These are phyloP conservation scores for Podosphaera xanthii DNA, from an alignment of 2,329 filamentous ascomycete genomes.

Conservation along the genomic window DNA sequence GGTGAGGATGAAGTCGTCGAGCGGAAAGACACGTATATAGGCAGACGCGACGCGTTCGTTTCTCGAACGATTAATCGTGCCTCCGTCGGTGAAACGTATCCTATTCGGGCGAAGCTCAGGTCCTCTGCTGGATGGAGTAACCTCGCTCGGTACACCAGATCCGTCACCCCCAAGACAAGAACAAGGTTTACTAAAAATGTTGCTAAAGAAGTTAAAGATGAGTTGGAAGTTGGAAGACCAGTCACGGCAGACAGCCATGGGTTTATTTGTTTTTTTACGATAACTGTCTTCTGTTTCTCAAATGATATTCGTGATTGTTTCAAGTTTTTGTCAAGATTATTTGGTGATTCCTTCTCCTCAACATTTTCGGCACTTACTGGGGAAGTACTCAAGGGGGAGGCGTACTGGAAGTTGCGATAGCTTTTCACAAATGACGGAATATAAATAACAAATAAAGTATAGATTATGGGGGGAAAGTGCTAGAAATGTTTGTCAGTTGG, in stretches of 20 bases:
- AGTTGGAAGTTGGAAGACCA: constrained; percentile 54
- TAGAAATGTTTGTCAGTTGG: constrained; percentile 4
- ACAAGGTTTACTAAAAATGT: constrained; percentile 52
- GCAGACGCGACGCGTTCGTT: constrained; percentile 51
- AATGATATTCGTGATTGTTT: constrained; percentile 11
- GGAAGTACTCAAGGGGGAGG: constrained; percentile 33
- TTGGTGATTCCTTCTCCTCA: constrained; percentile 16
- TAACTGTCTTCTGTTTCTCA: constrained; percentile 13
- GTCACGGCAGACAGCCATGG: constrained; percentile 45
- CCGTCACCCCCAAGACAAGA: constrained; percentile 45
- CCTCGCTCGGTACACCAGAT: constrained; percentile 55
- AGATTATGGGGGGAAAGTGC: constrained; percentile 23
- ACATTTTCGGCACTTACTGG: constrained; percentile 30
- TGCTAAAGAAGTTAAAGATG: constrained; percentile 36
- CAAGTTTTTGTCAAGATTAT: constrained; percentile 8
- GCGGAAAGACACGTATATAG: constrained; percentile 47
- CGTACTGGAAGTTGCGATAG: constrained; percentile 32
- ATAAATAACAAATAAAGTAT: constrained; percentile 42
- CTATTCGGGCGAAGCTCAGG: constrained; percentile 66
- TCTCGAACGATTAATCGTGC: constrained; percentile 72
- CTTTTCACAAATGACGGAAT: constrained; percentile 37
- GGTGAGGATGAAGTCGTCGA: constrained; percentile 27
- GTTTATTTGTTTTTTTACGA: constrained; percentile 32
- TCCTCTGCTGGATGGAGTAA: constrained; percentile 47
- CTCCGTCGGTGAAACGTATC: constrained; percentile 60